These are phyloP conservation scores for Mucor saturninus DNA, from an alignment of 371 early-diverging fungal genomes.

Conservation along the genomic window DNA sequence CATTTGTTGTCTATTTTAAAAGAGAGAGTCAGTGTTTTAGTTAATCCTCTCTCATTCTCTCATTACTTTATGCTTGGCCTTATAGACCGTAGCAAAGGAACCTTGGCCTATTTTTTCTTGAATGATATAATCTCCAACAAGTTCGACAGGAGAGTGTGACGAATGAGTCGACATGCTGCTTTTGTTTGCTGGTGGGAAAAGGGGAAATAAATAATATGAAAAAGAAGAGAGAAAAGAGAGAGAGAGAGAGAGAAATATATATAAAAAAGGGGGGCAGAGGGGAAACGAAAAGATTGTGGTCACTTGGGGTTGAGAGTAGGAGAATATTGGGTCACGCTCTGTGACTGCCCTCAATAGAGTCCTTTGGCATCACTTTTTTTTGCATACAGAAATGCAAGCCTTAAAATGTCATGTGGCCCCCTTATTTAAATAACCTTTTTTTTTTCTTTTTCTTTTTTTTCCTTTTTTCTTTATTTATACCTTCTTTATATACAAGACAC, in stretches of 20 bases:
- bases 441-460: slow-evolving; percentile 7
- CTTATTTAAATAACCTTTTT: slow-evolving; percentile 15
- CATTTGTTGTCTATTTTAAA: slow-evolving; percentile 53
- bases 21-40: not conserved
- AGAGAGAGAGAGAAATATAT: not conserved
- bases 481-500: not conserved
- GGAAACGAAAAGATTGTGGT: not conserved
- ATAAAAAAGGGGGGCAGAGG: not conserved
- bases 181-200: not conserved
- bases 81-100: slow-evolving; percentile 94
- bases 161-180: not conserved
- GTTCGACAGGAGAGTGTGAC: slow-evolving; percentile 6
- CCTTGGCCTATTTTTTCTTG: slow-evolving; percentile 87
- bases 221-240: slow-evolving; percentile 2
- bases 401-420: slow-evolving; percentile 7
- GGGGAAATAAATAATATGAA: not conserved
- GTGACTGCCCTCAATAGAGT: not conserved
- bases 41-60: not conserved
- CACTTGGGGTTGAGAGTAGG: no score
- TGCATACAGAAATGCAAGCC: not conserved
- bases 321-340: not conserved
- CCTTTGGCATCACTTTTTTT: not conserved
- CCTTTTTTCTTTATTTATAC: slow-evolving; percentile 6
- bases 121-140: slow-evolving; percentile 71
- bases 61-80: slow-evolving; percentile 74